Evolutionary conservation across 129 eudicot species (phyloP).

Genomic region (Helichrysum umbraculigerum): DNA sequence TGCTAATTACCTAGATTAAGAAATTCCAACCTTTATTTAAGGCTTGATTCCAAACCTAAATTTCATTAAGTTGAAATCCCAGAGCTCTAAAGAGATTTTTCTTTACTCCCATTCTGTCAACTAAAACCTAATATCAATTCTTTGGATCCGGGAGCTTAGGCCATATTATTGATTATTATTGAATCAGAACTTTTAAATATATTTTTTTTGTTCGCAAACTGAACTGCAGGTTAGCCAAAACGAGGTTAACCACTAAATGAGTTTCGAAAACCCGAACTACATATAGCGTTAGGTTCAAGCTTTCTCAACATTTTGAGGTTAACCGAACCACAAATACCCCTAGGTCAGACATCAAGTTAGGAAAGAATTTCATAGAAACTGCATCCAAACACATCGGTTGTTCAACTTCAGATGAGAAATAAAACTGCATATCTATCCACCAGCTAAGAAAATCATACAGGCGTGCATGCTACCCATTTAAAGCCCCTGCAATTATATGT

Average conservation of each 20-base stretch:
- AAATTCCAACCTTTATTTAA: not conserved
- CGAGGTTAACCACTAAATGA: not conserved
- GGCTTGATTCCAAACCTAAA: not conserved
- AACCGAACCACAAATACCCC: slow-evolving; percentile 18
- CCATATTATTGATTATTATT: too few relatives aligned
- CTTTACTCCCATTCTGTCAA: not conserved
- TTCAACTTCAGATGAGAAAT: slow-evolving; percentile 89
- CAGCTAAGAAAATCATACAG: slow-evolving; percentile 96
- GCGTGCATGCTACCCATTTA: slow-evolving; percentile 94
- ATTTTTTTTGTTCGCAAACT: too few relatives aligned
- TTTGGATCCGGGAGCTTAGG: too few relatives aligned
- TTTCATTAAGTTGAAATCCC: not conserved
- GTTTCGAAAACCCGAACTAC: slow-evolving; percentile 10
- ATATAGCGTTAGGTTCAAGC: not conserved
- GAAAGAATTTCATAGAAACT: slow-evolving; percentile 48
- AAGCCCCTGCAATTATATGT: slow-evolving; percentile 94
- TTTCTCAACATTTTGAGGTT: not conserved
- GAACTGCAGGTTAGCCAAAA: slow-evolving; percentile 7
- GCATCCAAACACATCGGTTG: slow-evolving; percentile 75
- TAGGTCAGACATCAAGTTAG: slow-evolving; percentile 50
- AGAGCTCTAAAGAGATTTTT: not conserved
- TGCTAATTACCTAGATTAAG: not conserved
- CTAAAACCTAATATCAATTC: not conserved
- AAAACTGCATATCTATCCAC: slow-evolving; percentile 97
- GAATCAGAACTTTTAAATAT: too few relatives aligned